These are phyloP conservation scores for Carallia brachiata DNA, from an alignment of 345 rosid species.

Conservation along the genomic window DNA sequence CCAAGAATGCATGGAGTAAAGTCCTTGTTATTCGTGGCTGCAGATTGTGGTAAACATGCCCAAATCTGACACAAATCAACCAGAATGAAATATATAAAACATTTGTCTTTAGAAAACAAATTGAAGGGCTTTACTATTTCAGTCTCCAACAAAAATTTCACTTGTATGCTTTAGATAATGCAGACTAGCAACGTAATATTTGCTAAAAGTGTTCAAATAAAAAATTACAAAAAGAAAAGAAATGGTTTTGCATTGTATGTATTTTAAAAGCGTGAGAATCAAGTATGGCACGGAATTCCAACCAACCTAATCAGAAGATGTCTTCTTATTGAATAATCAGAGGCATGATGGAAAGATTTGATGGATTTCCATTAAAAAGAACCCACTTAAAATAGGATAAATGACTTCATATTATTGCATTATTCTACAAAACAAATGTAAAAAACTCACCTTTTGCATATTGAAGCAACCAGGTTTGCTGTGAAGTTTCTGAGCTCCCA, in stretches of 20 bases:
- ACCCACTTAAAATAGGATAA: neutral
- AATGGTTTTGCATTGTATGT: too few species aligned
- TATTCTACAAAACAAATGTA: neutral
- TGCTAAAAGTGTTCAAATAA: too few species aligned
- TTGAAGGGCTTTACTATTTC: neutral
- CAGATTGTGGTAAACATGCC: conserved; percentile 80
- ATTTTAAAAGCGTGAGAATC: too few species aligned
- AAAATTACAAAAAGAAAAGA: too few species aligned
- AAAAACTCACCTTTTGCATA: conserved; percentile 62
- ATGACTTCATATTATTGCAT: conserved; percentile 1
- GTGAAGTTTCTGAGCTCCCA: conserved; percentile 81
- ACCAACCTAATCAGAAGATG: too few species aligned
- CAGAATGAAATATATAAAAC: conserved; percentile 13
- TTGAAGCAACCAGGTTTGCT: conserved; percentile 59
- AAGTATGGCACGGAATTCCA: too few species aligned
- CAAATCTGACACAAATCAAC: conserved; percentile 52
- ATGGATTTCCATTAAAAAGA: neutral
- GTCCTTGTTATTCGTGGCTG: conserved; percentile 80
- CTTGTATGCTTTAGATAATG: neutral
- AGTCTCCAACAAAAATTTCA: conserved; percentile 7
- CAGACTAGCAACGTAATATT: neutral
- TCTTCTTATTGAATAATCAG: too few species aligned
- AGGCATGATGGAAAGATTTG: too few species aligned
- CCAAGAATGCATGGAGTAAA: conserved; percentile 79
- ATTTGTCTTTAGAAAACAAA: conserved; percentile 10